phyloP scores from a whole-genome alignment of 352 stramenopile genomes.

The Saprolegnia parasitica region DNA sequence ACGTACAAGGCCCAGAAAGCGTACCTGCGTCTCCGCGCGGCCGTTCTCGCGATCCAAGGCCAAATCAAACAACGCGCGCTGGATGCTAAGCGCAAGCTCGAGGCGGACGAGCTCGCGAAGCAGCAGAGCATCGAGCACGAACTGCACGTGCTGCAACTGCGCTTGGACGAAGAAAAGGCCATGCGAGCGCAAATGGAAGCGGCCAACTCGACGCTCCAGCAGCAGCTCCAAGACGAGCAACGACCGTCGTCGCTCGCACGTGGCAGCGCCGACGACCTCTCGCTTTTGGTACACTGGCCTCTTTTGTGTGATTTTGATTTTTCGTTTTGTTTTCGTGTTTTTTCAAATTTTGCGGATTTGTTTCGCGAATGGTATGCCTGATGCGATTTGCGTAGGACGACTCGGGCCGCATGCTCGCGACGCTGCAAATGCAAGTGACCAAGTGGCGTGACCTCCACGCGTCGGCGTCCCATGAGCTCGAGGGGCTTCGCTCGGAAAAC shows the following conservation, averaged over 20 bases:
- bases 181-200: slow-evolving; percentile 63
- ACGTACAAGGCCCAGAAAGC: slow-evolving; percentile 44
- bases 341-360: no score
- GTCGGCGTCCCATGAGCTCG: slow-evolving; percentile 62
- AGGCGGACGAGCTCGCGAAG: slow-evolving; percentile 59
- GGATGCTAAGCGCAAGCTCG: slow-evolving; percentile 56
- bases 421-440: slow-evolving; percentile 68
- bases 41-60: slow-evolving; percentile 67
- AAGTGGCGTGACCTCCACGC: slow-evolving; percentile 71
- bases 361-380: no score
- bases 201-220: slow-evolving; percentile 66
- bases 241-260: slow-evolving; percentile 37
- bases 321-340: no score
- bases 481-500: slow-evolving; percentile 81
- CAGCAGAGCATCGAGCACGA: slow-evolving; percentile 73
- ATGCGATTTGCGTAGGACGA: slow-evolving; percentile 38
- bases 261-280: background rate
- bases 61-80: slow-evolving; percentile 74
- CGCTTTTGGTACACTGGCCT: slow-evolving; percentile 3
- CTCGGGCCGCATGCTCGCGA: slow-evolving; percentile 82
- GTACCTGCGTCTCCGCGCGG: slow-evolving; percentile 53
- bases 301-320: no score
- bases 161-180: slow-evolving; percentile 74
- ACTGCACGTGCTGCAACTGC: slow-evolving; percentile 63
- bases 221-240: slow-evolving; percentile 57